Evolutionary conservation across 768 basidiomycete genomes (phyloP).

Genomic region (Cystobasidiopsis lactophilus): DNA sequence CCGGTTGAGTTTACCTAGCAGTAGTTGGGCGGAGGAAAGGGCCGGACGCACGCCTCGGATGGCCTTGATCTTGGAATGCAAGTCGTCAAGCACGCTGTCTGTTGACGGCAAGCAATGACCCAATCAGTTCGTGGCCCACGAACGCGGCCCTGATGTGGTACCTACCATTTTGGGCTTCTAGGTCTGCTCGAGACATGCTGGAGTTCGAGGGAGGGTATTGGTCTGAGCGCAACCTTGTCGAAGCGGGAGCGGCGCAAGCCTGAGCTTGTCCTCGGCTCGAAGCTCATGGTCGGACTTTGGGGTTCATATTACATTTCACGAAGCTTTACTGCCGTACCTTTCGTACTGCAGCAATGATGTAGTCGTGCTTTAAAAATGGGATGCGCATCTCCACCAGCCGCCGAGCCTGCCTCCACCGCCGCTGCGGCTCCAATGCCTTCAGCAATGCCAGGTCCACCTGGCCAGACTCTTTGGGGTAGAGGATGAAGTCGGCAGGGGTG

Average conservation of each 20-base stretch:
- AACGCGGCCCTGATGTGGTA: background rate
- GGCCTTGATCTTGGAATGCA: conserved; percentile 16
- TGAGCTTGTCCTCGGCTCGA: too few species aligned
- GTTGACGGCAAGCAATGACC: too few species aligned
- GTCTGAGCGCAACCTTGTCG: background rate
- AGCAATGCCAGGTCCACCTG: conserved; percentile 13
- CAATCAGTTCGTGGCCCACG: background rate
- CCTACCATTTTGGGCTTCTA: conserved; percentile 4
- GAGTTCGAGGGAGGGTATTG: conserved; percentile 1
- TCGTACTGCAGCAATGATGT: conserved; percentile 16
- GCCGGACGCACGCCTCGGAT: conserved; percentile 15
- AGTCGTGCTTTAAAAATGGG: conserved; percentile 10
- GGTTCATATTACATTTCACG: too few species aligned
- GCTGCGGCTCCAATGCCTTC: conserved; percentile 12
- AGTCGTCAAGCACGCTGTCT: conserved; percentile 6
- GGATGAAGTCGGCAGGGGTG: conserved; percentile 74
- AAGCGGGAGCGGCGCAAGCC: too few species aligned
- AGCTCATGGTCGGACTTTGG: too few species aligned
- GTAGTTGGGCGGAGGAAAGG: background rate
- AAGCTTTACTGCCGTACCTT: too few species aligned
- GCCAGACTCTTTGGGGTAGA: conserved; percentile 29
- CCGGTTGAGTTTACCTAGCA: background rate
- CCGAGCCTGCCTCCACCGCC: conserved; percentile 17
- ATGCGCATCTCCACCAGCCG: conserved; percentile 14
- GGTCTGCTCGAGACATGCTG: background rate